Conservation (phyloP, 345 rosid genomes). For the Salix brachista region DNA sequence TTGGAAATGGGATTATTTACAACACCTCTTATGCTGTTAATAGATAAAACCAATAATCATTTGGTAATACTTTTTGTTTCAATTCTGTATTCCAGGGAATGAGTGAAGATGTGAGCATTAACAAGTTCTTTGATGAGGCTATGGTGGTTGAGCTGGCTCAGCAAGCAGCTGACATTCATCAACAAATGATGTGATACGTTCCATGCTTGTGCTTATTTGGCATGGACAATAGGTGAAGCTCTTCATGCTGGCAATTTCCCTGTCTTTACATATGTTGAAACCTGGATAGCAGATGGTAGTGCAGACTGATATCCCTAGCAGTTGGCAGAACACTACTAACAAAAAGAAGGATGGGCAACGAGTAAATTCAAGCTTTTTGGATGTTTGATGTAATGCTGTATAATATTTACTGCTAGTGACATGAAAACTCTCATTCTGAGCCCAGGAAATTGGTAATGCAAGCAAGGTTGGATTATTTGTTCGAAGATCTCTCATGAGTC, state of each 20-base stretch:
- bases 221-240: neutral
- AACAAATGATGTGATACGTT: constrained; percentile 54
- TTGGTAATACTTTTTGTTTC: neutral
- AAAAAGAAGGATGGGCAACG: neutral
- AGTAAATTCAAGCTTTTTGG: neutral
- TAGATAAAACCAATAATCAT: neutral
- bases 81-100: constrained; percentile 49
- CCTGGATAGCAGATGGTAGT: neutral
- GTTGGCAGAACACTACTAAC: neutral
- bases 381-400: neutral
- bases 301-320: neutral
- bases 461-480: neutral
- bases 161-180: constrained; percentile 74
- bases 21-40: neutral
- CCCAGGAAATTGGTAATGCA: neutral
- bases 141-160: constrained; percentile 87
- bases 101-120: constrained; percentile 90
- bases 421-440: neutral
- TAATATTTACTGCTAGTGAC: neutral
- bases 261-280: neutral
- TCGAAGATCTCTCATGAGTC: neutral
- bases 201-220: neutral
- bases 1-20: neutral
- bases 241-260: neutral
- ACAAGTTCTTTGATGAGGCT: constrained; percentile 83